Percentiles rank a stretch among this genome's conserved stretches.
These are phyloP conservation scores for Arabis hirsuta DNA, from an alignment of 345 rosid genomes.

Conservation along the genomic window DNA sequence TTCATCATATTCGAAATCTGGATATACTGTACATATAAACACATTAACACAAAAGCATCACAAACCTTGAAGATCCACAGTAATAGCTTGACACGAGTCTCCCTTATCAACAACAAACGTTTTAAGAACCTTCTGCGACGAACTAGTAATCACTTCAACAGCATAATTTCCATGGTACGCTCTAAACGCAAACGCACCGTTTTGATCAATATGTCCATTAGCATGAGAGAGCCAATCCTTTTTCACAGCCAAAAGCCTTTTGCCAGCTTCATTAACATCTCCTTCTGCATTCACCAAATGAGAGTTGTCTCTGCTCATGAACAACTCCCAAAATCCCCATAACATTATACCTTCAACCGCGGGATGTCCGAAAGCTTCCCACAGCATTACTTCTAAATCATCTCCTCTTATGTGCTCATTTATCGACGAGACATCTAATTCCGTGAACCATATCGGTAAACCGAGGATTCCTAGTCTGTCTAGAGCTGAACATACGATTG, in stretches of 20 bases:
- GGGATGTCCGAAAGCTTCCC: slow-evolving; percentile 92
- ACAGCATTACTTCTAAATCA: slow-evolving; percentile 87
- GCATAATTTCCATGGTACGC: slow-evolving; percentile 82
- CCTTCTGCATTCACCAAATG: slow-evolving; percentile 92
- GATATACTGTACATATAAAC: neutral
- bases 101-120: slow-evolving; percentile 75
- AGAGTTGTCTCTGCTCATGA: slow-evolving; percentile 73
- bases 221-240: slow-evolving; percentile 68
- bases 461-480: slow-evolving; percentile 77
- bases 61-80: slow-evolving; percentile 43
- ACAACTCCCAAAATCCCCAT: slow-evolving; percentile 99
- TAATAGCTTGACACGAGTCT: slow-evolving; percentile 43
- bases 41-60: neutral
- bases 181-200: slow-evolving; percentile 66
- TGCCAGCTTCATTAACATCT: slow-evolving; percentile 82
- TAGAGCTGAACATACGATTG: slow-evolving; percentile 70
- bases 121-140: slow-evolving; percentile 49
- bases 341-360: slow-evolving; percentile 88
- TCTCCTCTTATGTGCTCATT: slow-evolving; percentile 82
- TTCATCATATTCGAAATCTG: neutral
- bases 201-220: slow-evolving; percentile 59
- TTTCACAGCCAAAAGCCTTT: slow-evolving; percentile 63
- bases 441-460: slow-evolving; percentile 93
- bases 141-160: slow-evolving; percentile 54
- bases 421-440: slow-evolving; percentile 75